Conservation (phyloP, 2,329 filamentous ascomycete species). For the Plectosphaerella plurivora region DNA sequence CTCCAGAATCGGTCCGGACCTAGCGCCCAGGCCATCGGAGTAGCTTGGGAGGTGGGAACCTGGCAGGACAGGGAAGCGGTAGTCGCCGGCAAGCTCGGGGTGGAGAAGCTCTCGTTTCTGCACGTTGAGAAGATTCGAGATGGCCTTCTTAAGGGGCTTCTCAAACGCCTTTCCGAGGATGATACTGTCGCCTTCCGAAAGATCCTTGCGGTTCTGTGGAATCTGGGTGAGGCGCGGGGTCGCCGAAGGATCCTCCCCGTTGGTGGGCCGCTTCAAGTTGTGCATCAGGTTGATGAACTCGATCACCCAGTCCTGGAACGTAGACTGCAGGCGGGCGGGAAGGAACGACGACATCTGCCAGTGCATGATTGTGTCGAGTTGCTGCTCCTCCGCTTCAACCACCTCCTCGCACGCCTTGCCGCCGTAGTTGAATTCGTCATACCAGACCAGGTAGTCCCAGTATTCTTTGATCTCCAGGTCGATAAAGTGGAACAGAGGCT, state of each 20-base stretch:
- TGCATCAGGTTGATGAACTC: conserved; percentile 97
- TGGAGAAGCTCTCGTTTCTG: conserved; percentile 88
- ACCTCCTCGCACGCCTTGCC: conserved; percentile 87
- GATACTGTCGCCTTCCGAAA: conserved; percentile 56
- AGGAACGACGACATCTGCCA: conserved; percentile 96
- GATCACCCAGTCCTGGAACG: conserved; percentile 88
- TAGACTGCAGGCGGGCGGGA: conserved; percentile 71
- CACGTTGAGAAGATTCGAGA: conserved; percentile 72
- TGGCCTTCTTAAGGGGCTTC: conserved; percentile 85
- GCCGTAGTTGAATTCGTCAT: conserved; percentile 98
- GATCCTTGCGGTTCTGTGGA: conserved; percentile 45
- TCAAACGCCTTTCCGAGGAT: conserved; percentile 81
- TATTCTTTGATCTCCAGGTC: conserved; percentile 98
- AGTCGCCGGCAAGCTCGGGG: conserved; percentile 81
- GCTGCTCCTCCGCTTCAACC: conserved; percentile 66
- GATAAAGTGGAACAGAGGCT: conserved; percentile 94
- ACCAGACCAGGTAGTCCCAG: conserved; percentile 99
- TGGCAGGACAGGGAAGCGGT: conserved; percentile 76
- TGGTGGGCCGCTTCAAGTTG: conserved; percentile 65
- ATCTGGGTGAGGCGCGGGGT: conserved; percentile 57
- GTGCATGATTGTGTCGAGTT: conserved; percentile 90
- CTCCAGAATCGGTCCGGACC: conserved; percentile 74
- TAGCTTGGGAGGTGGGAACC: conserved; percentile 59
- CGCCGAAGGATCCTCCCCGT: conserved; percentile 38
- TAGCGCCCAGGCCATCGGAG: conserved; percentile 15